These are phyloP conservation scores for Rhexocercosporidium sp. DNA, from an alignment of 2,329 filamentous ascomycete genomes.

Conservation along the genomic window DNA sequence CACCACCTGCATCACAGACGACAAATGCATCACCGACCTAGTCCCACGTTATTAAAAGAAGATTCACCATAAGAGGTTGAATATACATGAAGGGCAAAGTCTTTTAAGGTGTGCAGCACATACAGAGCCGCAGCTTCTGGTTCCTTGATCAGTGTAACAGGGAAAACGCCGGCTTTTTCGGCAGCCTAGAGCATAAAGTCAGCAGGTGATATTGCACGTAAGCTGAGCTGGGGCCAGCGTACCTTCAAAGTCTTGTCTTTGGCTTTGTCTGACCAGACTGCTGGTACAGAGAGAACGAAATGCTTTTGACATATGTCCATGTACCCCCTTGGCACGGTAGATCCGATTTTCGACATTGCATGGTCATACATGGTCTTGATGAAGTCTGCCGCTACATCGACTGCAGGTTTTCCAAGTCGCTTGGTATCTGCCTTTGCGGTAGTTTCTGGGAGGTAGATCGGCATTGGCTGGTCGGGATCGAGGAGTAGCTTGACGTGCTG, in stretches of 20 bases:
- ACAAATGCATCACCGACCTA: constrained; percentile 67
- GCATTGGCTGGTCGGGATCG: constrained; percentile 33
- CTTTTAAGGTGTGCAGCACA: constrained; percentile 12
- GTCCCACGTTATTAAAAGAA: no score
- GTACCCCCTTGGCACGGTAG: constrained; percentile 49
- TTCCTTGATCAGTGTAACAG: constrained; percentile 21
- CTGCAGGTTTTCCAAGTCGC: constrained; percentile 53
- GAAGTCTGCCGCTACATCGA: constrained; percentile 49
- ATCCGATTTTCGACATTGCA: constrained; percentile 51
- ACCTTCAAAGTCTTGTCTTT: constrained; percentile 56
- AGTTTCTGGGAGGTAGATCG: constrained; percentile 23
- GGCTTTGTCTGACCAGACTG: constrained; percentile 62
- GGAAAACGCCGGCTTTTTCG: constrained; percentile 14
- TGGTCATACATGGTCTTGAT: constrained; percentile 47
- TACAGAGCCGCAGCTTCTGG: constrained; percentile 22
- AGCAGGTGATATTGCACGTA: constrained; percentile 22
- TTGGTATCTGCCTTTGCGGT: constrained; percentile 40
- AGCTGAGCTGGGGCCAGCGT: constrained; percentile 43
- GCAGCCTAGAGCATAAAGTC: constrained; percentile 16
- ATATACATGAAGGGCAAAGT: constrained; percentile 42
- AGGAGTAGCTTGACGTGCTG: constrained; percentile 37
- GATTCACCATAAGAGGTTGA: no score
- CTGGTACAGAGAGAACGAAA: constrained; percentile 62
- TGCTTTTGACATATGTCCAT: constrained; percentile 53
- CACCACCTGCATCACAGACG: neutral